A percentile compares a stretch with the other conserved stretches of the same genome.
phyloP scores from a whole-genome alignment of 306 rosid species.

The Leucaena leucocephala region DNA sequence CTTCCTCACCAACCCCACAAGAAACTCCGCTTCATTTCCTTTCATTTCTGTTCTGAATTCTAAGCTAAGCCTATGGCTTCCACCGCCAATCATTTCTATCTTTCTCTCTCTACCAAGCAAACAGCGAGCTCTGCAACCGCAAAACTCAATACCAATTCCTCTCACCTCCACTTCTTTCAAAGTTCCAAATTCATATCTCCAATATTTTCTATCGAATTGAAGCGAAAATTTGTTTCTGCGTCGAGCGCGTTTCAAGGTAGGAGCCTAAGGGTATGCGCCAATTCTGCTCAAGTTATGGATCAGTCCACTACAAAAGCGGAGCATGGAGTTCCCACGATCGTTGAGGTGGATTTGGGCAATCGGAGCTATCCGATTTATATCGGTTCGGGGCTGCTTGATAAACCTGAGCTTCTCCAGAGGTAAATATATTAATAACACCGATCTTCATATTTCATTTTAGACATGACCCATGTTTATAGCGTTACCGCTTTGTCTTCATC shows the following conservation, averaged over 20 bases:
- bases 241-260: slow-evolving; percentile 25
- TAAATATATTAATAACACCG: background rate
- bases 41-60: slow-evolving; percentile 10
- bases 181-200: slow-evolving; percentile 34
- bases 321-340: slow-evolving; percentile 45
- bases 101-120: slow-evolving; percentile 47
- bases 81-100: slow-evolving; percentile 43
- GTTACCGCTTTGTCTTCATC: no score
- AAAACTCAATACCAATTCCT: slow-evolving; percentile 29
- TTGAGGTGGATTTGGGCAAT: slow-evolving; percentile 79
- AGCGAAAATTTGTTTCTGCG: slow-evolving; percentile 25
- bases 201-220: slow-evolving; percentile 38
- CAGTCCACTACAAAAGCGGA: slow-evolving; percentile 46
- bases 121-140: slow-evolving; percentile 22
- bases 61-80: slow-evolving; percentile 53
- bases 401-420: slow-evolving; percentile 81
- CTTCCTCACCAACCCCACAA: slow-evolving; percentile 7
- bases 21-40: background rate
- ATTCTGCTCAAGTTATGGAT: slow-evolving; percentile 71
- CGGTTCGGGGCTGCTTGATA: slow-evolving; percentile 76
- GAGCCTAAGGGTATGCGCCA: slow-evolving; percentile 50
- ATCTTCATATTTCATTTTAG: background rate
- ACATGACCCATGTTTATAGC: background rate
- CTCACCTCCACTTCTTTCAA: slow-evolving; percentile 34
- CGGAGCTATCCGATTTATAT: slow-evolving; percentile 96